Evolutionary conservation across 2,329 filamentous ascomycete species (phyloP), one percentile per base, ranked within the genome.

Genomic region (Trichoderma guizhouense): DNA sequence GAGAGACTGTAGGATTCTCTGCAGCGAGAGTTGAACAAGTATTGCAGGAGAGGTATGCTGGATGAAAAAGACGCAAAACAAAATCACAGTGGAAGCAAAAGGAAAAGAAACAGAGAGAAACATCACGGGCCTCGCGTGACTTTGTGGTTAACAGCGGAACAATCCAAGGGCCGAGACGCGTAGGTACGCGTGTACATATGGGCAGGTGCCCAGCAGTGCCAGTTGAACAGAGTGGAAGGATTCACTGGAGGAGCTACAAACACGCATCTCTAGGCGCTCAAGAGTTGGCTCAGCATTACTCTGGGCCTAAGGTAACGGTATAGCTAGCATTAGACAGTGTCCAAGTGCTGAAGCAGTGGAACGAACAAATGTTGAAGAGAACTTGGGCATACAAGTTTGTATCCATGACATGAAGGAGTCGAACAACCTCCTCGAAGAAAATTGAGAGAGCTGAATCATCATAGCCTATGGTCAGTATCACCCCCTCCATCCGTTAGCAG

Each of bases 1-100:
- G 39, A 2, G 39, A 2, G 3, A 15, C 3, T 21, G 9, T 3
- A 11, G 1, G n/a, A 1, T 6, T 11, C n/a, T 51, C 7, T 21
- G n/a, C 2, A 2, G n/a, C 0, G 0, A 11, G 11, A 5, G 5
- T 0, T 51, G 47, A 51, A 51, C 3, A 51, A 43, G 3, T 51
- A 51, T 51, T 21, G 47, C n/a, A 12, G 1, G 47, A 12, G n/a
- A 43, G 3, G 11, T 7, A 51, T 24, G n/a, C n/a, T 51, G 11
- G 47, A 7, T 7, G 18, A 24, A n/a, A 5, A 43, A 28, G 30
- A 4, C 21, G 30, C 1, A 51, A 47, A 21, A 7, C 2, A 2
- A 61, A 61, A 24, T 4, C 2, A 9, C 36, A 0, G 36, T 39
- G 15, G 15, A 36, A 15, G 14, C 11, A 8, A 7, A 61, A 24